Conservation (phyloP, 495 filamentous ascomycete genomes). For the Letharia columbiana region DNA sequence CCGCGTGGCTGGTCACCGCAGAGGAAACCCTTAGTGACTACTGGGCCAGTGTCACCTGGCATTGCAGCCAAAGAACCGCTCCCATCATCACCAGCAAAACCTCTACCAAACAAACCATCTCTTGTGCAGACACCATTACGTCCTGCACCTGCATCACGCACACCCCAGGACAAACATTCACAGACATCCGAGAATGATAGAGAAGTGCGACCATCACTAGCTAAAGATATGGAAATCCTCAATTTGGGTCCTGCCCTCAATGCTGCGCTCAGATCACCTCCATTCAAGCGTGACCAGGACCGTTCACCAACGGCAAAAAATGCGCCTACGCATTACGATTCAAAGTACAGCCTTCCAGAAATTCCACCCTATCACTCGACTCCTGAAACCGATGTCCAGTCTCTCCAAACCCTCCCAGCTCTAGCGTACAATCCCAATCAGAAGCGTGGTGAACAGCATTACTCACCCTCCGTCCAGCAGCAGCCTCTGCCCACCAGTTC, state of each 20-base stretch:
- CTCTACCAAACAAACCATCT: constrained; percentile 30
- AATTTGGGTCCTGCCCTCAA: constrained; percentile 23
- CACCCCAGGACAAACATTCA: constrained; percentile 30
- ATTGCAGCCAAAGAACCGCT: constrained; percentile 48
- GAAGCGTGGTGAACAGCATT: constrained; percentile 15
- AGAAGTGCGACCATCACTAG: constrained; percentile 45
- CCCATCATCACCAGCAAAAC: constrained; percentile 39
- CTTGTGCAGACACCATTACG: constrained; percentile 39
- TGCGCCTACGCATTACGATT: constrained; percentile 12
- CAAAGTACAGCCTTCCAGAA: constrained; percentile 38
- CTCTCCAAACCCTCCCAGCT: constrained; percentile 31
- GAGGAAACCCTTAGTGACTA: constrained; percentile 42
- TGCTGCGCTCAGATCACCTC: constrained; percentile 26
- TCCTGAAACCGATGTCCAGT: constrained; percentile 22
- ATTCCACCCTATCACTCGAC: constrained; percentile 46
- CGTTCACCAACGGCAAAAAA: constrained; percentile 8
- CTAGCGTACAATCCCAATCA: constrained; percentile 27
- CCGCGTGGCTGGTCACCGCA: constrained; percentile 47
- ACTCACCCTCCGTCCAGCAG: constrained; percentile 15
- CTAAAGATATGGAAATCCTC: constrained; percentile 49
- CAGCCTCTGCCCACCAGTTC: constrained; percentile 23
- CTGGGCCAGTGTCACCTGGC: constrained; percentile 41
- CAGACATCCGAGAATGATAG: constrained; percentile 51
- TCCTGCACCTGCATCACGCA: constrained; percentile 30
- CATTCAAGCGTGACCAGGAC: constrained; percentile 2